phyloP scores from a whole-genome alignment of 352 stramenopile genomes.

The Phytophthora tentaculata region DNA sequence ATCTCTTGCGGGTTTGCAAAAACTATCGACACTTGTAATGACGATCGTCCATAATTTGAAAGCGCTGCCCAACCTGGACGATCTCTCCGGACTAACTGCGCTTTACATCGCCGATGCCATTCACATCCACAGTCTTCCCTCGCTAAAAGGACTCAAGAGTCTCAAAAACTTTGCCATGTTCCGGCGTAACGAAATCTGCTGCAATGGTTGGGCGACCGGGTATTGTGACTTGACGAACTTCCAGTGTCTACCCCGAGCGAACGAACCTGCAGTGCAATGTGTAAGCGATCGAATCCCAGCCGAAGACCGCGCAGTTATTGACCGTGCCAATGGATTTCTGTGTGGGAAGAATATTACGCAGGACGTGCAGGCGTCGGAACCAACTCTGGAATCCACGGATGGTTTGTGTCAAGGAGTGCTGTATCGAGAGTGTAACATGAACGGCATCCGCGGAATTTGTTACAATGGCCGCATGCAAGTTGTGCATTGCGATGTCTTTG shows the following conservation, averaged over 20 bases:
- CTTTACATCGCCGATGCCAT: slow-evolving; percentile 39
- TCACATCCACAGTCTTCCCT: slow-evolving; percentile 33
- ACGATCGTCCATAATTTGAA: slow-evolving; percentile 25
- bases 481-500: slow-evolving; percentile 46
- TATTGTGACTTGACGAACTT: slow-evolving; percentile 41
- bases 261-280: slow-evolving; percentile 35
- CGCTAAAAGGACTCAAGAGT: slow-evolving; percentile 14
- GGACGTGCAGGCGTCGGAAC: slow-evolving; percentile 32
- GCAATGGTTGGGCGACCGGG: slow-evolving; percentile 40
- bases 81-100: slow-evolving; percentile 27
- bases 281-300: slow-evolving; percentile 26
- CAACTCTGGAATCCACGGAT: slow-evolving; percentile 36
- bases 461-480: slow-evolving; percentile 56
- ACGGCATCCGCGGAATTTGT: slow-evolving; percentile 38
- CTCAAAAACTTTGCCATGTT: slow-evolving; percentile 42
- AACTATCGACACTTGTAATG: slow-evolving; percentile 43
- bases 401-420: slow-evolving; percentile 33
- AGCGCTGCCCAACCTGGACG: slow-evolving; percentile 39
- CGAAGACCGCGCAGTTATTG: slow-evolving; percentile 24
- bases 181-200: slow-evolving; percentile 46
- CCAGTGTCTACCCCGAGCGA: slow-evolving; percentile 28
- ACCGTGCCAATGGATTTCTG: slow-evolving; percentile 27
- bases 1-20: slow-evolving; percentile 36
- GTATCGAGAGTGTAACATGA: slow-evolving; percentile 39
- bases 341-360: slow-evolving; percentile 38